Base-by-base conservation (phyloP, 805 yeast species). In the Metschnikowia arizonensis region DNA sequence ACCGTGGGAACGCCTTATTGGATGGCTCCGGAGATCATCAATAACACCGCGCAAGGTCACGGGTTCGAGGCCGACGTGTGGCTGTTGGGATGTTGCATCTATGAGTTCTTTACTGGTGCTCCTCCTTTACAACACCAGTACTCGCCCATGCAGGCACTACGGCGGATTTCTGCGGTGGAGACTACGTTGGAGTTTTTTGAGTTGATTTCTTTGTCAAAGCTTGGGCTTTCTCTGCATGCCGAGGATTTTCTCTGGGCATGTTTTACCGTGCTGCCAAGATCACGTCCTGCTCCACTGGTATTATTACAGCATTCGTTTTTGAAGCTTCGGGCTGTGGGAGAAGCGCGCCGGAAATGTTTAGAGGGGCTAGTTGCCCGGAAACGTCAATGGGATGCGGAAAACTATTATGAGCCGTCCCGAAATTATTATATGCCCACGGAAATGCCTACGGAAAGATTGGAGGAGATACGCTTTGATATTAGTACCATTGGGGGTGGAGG, bases 61-160 rank as follows among this genome's bases (percentile, higher is more conserved):
- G 60, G 67, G 43, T 70, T 49, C 51, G 75, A 79, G 42, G 90
- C 91, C 0, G 93, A 85, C 61, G 74, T 85, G 3, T 85, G 93
- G 93, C 82, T 88, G 7, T 65, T 85, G 47, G 93, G 91, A 1
- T 84, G 88, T 49, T 85, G 91, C 29, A 80, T 86, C 2, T 81
- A 81, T 46, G 95, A 85, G 58, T 63, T 85, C 50, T 82, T 84
- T 10, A 72, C 72, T 25, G 88, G 90, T 0, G 82, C 76, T 52
- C 93, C 95, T 0, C 93, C 95, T 8, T 47, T 55, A 19, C 76
- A 71, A 47, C 62, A 53, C 25, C 59, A 58, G 12, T 63, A 53
- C 48, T 56, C 73, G 1, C 75, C 76, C 3, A 70, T 72, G 76
- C 68, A 65, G 50, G 76, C 76, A 8, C 57, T 72, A n/a, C 50